These are phyloP conservation scores for Serendipita indica DNA, from an alignment of 768 basidiomycete genomes.

Conservation along the genomic window DNA sequence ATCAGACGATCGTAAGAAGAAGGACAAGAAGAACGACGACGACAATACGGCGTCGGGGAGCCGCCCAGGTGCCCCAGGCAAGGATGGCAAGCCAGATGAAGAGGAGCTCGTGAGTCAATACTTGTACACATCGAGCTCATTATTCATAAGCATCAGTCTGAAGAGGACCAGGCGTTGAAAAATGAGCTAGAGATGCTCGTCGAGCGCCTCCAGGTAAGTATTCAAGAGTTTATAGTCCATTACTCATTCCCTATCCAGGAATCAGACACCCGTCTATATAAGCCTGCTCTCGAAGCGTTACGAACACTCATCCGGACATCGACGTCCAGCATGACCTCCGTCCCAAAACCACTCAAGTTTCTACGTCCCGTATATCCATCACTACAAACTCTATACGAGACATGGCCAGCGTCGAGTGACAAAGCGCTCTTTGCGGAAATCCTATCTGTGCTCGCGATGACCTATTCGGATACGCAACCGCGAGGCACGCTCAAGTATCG, in stretches of 20 bases:
- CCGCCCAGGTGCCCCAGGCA: no score
- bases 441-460: conserved; percentile 96
- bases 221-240: not conserved
- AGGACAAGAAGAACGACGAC: conserved; percentile 33
- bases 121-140: not conserved
- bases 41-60: conserved; percentile 38
- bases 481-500: conserved; percentile 92
- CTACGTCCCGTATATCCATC: conserved; percentile 86
- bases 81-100: conserved; percentile 38
- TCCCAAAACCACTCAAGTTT: conserved; percentile 98
- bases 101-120: conserved; percentile 56
- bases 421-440: conserved; percentile 86
- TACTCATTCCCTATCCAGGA: conserved; percentile 38
- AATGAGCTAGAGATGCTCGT: conserved; percentile 94
- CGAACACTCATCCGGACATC: conserved; percentile 89
- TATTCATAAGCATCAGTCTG: conserved; percentile 42
- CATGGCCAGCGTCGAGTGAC: conserved; percentile 64
- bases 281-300: conserved; percentile 83
- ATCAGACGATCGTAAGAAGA: conserved; percentile 64
- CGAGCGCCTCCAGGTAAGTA: conserved; percentile 71
- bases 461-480: conserved; percentile 94
- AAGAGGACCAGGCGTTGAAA: conserved; percentile 88
- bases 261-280: conserved; percentile 68
- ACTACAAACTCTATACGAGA: conserved; percentile 68
- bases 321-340: conserved; percentile 97